These are phyloP conservation scores for Ilex aquifolium DNA, from an alignment of 257 asterid species.

Conservation along the genomic window DNA sequence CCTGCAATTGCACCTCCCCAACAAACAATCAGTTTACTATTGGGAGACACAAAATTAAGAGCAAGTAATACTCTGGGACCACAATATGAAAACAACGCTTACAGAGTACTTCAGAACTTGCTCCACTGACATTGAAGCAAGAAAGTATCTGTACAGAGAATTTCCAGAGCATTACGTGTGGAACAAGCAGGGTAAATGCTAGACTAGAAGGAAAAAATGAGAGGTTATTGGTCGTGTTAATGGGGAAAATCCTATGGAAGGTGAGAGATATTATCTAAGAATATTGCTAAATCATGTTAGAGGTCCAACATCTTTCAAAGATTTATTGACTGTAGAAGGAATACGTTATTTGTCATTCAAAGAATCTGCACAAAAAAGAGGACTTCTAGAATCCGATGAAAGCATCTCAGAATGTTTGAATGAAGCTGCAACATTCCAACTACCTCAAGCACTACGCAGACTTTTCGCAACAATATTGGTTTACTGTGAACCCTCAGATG, in stretches of 20 bases:
- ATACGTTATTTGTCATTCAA: background rate
- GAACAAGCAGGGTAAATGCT: background rate
- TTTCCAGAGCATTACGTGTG: background rate
- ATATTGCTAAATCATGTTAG: slow-evolving; percentile 6
- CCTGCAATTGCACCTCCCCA: slow-evolving; percentile 4
- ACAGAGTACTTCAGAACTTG: background rate
- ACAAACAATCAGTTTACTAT: background rate
- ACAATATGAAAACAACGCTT: background rate
- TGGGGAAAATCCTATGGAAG: background rate
- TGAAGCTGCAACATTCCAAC: slow-evolving; percentile 8
- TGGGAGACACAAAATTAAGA: background rate
- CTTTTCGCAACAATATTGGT: background rate
- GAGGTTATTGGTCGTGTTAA: background rate
- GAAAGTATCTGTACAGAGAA: background rate
- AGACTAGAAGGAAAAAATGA: too few relatives aligned
- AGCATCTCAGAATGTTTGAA: slow-evolving; percentile 5
- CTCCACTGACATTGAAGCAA: background rate
- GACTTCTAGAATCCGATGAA: slow-evolving; percentile 11
- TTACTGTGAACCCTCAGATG: slow-evolving; percentile 5
- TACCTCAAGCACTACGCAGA: slow-evolving; percentile 1
- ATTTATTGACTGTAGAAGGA: background rate
- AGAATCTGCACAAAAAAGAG: slow-evolving; percentile 9
- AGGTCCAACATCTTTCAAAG: too few relatives aligned
- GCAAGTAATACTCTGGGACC: background rate
- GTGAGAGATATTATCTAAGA: background rate